Percentiles rank a stretch among this genome's conserved stretches.
Evolutionary conservation across 768 basidiomycete genomes (phyloP).

Genomic region (Leccinum imitatum): DNA sequence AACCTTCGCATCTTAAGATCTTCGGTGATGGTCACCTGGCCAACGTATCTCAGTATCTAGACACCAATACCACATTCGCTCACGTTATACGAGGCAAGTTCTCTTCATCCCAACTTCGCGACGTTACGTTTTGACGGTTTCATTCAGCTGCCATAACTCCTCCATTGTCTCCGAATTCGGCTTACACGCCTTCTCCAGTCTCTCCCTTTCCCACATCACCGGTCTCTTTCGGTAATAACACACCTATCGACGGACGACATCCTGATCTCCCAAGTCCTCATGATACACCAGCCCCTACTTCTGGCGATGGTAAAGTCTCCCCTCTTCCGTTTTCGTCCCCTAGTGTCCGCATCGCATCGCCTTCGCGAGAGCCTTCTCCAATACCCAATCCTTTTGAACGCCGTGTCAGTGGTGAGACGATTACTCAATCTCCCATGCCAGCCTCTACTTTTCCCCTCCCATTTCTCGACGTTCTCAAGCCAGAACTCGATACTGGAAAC

Average conservation of each 20-base stretch:
- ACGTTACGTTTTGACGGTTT: conserved; percentile 11
- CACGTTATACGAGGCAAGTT: conserved; percentile 33
- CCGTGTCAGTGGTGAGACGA: conserved; percentile 78
- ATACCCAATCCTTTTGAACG: conserved; percentile 91
- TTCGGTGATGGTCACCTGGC: conserved; percentile 24
- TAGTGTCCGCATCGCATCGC: conserved; percentile 28
- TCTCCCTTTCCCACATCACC: conserved; percentile 33
- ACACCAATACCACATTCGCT: conserved; percentile 40
- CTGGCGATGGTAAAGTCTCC: conserved; percentile 18
- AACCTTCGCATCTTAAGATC: background rate
- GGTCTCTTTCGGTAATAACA: conserved; percentile 12
- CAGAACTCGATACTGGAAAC: conserved; percentile 20
- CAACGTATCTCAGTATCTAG: conserved; percentile 45
- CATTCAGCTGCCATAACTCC: conserved; percentile 31
- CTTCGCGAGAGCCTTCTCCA: conserved; percentile 32
- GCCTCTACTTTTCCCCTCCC: conserved; percentile 40
- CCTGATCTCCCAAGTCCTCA: conserved; percentile 23
- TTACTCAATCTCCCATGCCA: conserved; percentile 23
- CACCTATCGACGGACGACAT: conserved; percentile 17
- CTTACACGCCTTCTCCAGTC: conserved; percentile 33
- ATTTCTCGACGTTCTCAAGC: conserved; percentile 57
- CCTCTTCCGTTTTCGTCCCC: conserved; percentile 23
- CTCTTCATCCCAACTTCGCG: background rate
- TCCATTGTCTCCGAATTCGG: conserved; percentile 36
- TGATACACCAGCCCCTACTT: conserved; percentile 9